phyloP scores from a whole-genome alignment of 2,329 filamentous ascomycete genomes.

The Trichophyton rubrum region DNA sequence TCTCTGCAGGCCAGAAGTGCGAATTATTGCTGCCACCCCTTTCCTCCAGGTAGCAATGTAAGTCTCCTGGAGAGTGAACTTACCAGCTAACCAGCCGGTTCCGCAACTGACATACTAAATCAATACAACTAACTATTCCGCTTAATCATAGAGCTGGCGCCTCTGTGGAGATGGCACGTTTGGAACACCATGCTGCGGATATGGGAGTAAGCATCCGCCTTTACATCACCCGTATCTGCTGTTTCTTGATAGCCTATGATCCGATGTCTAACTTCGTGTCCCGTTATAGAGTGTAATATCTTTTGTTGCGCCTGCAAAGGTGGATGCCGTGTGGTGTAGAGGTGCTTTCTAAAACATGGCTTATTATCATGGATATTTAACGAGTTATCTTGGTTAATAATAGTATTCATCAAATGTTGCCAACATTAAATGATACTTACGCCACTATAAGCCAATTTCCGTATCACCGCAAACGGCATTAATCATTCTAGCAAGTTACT shows the following conservation, averaged over 20 bases:
- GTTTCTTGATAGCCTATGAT: not conserved
- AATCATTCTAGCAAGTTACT: too few relatives aligned
- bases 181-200: not conserved
- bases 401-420: too few relatives aligned
- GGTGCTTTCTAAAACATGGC: too few relatives aligned
- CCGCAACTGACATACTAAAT: too few relatives aligned
- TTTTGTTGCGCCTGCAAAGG: not conserved
- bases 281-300: not conserved
- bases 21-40: not conserved
- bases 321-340: not conserved
- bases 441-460: too few relatives aligned
- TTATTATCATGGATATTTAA: too few relatives aligned
- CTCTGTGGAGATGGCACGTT: not conserved
- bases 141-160: not conserved
- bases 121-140: not conserved
- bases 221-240: not conserved
- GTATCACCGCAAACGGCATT: too few relatives aligned
- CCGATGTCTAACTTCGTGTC: not conserved
- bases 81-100: too few relatives aligned
- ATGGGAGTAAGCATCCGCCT: not conserved
- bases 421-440: too few relatives aligned
- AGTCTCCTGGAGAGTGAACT: too few relatives aligned
- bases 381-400: too few relatives aligned
- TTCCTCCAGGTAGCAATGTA: not conserved
- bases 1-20: not conserved